These are phyloP conservation scores for Neonectria punicea DNA, from an alignment of 2,329 filamentous ascomycete species.

Conservation along the genomic window DNA sequence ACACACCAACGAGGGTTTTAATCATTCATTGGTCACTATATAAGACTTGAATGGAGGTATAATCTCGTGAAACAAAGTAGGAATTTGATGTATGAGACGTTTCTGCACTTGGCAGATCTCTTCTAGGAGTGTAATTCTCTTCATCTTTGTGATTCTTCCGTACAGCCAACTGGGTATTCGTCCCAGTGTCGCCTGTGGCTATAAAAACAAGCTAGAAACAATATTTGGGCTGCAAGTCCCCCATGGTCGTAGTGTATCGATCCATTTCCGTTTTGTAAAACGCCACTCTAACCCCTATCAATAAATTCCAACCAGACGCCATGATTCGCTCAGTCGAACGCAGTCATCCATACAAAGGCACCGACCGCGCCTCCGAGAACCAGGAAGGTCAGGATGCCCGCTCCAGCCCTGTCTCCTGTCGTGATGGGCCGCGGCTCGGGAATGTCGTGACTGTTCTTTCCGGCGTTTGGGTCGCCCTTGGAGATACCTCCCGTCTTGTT, in stretches of 20 bases:
- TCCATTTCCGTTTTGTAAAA: background rate
- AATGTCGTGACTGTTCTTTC: slow-evolving; percentile 47
- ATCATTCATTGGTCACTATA: no score
- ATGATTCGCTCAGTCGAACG: slow-evolving; percentile 37
- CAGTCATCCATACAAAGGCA: slow-evolving; percentile 63
- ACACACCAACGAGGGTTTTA: no score
- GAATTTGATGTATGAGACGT: no score
- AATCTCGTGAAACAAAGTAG: no score
- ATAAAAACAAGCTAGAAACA: background rate
- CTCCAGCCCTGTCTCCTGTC: slow-evolving; percentile 58
- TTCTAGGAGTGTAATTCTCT: background rate
- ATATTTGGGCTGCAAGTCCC: background rate
- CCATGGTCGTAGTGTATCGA: background rate
- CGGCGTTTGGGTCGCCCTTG: slow-evolving; percentile 54
- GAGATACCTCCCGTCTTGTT: slow-evolving; percentile 62
- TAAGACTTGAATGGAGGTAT: no score
- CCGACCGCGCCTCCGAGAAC: slow-evolving; percentile 54
- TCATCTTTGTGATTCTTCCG: background rate
- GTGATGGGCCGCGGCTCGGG: slow-evolving; percentile 50
- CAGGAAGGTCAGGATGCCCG: slow-evolving; percentile 59
- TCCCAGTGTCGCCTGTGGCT: background rate
- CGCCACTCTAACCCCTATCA: background rate
- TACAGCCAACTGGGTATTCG: background rate
- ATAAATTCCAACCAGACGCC: slow-evolving; percentile 18
- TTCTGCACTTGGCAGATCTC: no score